Conservation (phyloP, 768 basidiomycete genomes). For the Mrakia blollopis region DNA sequence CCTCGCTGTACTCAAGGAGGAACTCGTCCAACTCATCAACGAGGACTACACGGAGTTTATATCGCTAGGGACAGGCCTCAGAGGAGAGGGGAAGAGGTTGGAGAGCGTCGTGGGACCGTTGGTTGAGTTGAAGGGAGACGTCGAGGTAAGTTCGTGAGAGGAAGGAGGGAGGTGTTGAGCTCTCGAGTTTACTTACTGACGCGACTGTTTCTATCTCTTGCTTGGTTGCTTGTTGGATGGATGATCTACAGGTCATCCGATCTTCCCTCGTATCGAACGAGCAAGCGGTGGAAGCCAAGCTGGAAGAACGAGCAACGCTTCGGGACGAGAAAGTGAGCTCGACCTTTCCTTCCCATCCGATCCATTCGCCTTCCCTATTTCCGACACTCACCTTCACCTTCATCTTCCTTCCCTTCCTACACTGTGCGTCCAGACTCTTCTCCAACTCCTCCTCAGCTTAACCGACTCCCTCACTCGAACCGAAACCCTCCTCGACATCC, state of each 20-base stretch:
- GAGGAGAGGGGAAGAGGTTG: conserved; percentile 73
- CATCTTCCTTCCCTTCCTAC: conserved; percentile 8
- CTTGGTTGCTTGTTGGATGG: too few relatives aligned
- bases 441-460: conserved; percentile 83
- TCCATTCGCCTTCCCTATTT: conserved; percentile 4
- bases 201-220: not conserved
- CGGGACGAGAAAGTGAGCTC: conserved; percentile 74
- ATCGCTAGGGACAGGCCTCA: conserved; percentile 84
- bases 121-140: conserved; percentile 56
- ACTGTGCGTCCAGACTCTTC: conserved; percentile 56
- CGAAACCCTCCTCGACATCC: conserved; percentile 73
- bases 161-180: not conserved
- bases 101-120: conserved; percentile 66
- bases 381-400: not conserved
- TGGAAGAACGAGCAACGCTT: conserved; percentile 66
- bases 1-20: conserved; percentile 75
- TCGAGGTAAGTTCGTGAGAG: conserved; percentile 54
- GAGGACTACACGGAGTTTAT: conserved; percentile 98
- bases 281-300: conserved; percentile 67
- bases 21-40: conserved; percentile 91
- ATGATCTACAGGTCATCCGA: conserved; percentile 31
- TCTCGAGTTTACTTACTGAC: not conserved
- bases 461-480: conserved; percentile 85
- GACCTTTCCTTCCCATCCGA: not conserved
- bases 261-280: conserved; percentile 42